Evolutionary conservation across 768 basidiomycete genomes (phyloP), one percentile per base, ranked within the genome.

Genomic region (Steccherinum ochraceum): DNA sequence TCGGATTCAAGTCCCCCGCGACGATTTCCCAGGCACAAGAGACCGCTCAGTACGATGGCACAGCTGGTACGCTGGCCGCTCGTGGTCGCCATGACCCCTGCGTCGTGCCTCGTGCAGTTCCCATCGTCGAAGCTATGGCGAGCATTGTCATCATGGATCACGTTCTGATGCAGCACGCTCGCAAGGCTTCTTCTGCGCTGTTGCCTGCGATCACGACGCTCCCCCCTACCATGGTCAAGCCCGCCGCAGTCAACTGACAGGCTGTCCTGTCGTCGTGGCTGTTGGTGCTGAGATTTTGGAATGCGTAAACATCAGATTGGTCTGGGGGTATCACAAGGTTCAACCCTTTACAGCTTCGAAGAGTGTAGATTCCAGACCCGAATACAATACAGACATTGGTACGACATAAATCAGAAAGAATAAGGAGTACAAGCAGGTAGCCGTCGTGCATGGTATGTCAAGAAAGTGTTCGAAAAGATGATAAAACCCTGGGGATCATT

Each of bases 81-180:
- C 79, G 92, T 25, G 96, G 96, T 12, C 78, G 96, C 48, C 95
- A 98, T 69, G 95, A 97, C 64, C 93, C 95, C 16, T 97, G 95
- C 65, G 95, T 99, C 42, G 93, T 99, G 4, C 95, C 95, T 40
- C 84, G 93, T 44, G 93, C 93, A 18, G 92, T 97, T 7, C 93
- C 96, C 40, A 99, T 99, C 60, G 95, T 98, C 41, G 96, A 99
- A 71, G 83, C 91, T 0, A 99, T 99, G 96, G 93, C 95, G 0
- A 85, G 87, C 23, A 76, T 98, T 45, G 95, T 97, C 52, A 78
- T 96, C 57, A 91, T 99, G 86, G 96, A 99, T 65, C 81, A 87
- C 61, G 74, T 97, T 52, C 77, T 97, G 39, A 83, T 90, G 52
- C 95, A 98, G 70, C 89, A 92, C 57, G 76, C 93, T 7, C 83